Evolutionary conservation across 805 yeast species (phyloP).

Genomic region (Barnettozyma californica): DNA sequence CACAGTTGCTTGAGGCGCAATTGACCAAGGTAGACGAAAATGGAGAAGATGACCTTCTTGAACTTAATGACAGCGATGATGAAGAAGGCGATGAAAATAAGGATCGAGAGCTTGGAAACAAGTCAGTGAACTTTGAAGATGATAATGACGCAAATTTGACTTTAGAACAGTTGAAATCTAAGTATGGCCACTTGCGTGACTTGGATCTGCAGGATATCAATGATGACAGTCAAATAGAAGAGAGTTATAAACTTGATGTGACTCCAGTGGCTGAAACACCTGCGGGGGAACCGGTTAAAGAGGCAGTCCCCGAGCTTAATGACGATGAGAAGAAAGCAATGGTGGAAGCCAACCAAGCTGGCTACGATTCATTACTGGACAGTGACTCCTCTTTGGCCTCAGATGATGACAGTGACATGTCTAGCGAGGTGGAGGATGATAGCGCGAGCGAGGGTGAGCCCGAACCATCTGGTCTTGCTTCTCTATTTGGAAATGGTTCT

Average conservation of each 20-base stretch:
- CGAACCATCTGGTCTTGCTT: constrained; percentile 28
- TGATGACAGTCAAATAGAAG: constrained; percentile 21
- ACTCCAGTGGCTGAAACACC: constrained; percentile 24
- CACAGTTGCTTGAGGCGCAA: constrained; percentile 85
- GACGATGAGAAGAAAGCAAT: constrained; percentile 23
- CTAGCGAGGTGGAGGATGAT: constrained; percentile 19
- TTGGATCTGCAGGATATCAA: constrained; percentile 25
- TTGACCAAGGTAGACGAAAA: constrained; percentile 38
- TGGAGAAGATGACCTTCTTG: constrained; percentile 7
- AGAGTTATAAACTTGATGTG: constrained; percentile 6
- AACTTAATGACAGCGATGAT: constrained; percentile 18
- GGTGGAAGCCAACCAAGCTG: constrained; percentile 23
- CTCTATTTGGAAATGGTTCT: constrained; percentile 31
- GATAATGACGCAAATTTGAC: constrained; percentile 26
- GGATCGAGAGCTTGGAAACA: neutral
- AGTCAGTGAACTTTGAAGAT: constrained; percentile 7
- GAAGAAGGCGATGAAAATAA: constrained; percentile 28
- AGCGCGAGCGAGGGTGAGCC: constrained; percentile 16
- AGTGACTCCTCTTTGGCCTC: constrained; percentile 30
- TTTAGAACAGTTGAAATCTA: constrained; percentile 24
- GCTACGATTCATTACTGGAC: constrained; percentile 16
- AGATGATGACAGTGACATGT: constrained; percentile 23
- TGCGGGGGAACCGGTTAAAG: constrained; percentile 21
- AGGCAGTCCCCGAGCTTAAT: constrained; percentile 18
- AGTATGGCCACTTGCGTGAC: constrained; percentile 23